Conservation (phyloP, 1,284 basidiomycete genomes). For the Ceratobasidium papillatum region DNA sequence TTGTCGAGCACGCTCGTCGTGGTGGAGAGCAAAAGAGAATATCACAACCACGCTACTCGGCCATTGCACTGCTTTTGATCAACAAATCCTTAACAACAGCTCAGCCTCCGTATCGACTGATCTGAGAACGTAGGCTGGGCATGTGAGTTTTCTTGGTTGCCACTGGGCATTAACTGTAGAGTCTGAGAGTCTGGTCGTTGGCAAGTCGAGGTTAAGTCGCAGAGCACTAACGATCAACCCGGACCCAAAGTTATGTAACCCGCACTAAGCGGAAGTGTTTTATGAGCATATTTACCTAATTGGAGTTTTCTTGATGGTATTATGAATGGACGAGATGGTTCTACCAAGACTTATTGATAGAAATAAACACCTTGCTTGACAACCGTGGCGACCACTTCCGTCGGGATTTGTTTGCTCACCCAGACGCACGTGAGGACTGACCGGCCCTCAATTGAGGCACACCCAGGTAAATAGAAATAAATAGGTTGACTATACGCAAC, state of each 20-base stretch:
- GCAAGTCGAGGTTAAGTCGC: not conserved
- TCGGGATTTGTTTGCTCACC: slow-evolving; percentile 10
- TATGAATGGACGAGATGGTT: too few relatives aligned
- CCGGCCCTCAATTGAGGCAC: slow-evolving; percentile 3
- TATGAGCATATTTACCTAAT: too few relatives aligned
- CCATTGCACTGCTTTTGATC: not conserved
- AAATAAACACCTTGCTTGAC: too few relatives aligned
- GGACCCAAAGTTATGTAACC: not conserved
- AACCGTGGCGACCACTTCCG: not conserved
- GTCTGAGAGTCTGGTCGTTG: not conserved
- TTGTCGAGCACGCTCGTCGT: not conserved
- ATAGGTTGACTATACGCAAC: too few relatives aligned
- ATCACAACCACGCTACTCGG: not conserved
- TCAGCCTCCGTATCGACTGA: slow-evolving; percentile 3
- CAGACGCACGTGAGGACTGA: not conserved
- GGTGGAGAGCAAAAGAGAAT: not conserved
- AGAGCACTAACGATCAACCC: not conserved
- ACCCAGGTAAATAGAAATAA: not conserved
- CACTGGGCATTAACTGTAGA: not conserved
- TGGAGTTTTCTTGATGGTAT: too few relatives aligned
- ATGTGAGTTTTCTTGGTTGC: not conserved
- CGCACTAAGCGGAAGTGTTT: not conserved
- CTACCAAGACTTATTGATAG: too few relatives aligned
- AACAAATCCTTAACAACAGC: not conserved
- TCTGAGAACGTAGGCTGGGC: not conserved